A percentile compares a stretch with the other conserved stretches of the same genome.
phyloP scores from a whole-genome alignment of 176 grass and related monocot species.

The Neostapfia colusana region DNA sequence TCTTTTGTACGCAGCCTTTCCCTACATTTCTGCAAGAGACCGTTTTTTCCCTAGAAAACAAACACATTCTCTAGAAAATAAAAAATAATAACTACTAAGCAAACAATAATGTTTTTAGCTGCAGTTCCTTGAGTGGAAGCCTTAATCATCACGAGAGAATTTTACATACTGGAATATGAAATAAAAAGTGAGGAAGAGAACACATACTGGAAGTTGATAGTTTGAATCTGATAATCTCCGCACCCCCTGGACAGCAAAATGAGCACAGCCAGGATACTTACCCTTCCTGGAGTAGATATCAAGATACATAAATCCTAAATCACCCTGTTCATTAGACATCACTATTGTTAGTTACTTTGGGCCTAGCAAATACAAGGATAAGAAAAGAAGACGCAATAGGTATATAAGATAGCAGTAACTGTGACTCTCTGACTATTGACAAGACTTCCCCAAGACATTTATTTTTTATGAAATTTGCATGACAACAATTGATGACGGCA shows the following conservation, averaged over 20 bases:
- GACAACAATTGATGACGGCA: background rate
- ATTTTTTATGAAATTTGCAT: slow-evolving; percentile 20
- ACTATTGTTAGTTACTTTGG: slow-evolving; percentile 18
- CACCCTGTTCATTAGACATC: slow-evolving; percentile 58
- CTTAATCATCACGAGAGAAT: slow-evolving; percentile 14
- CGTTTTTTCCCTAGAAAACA: background rate
- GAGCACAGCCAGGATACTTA: slow-evolving; percentile 89
- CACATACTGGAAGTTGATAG: slow-evolving; percentile 89
- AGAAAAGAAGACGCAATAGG: background rate
- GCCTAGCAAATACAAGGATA: slow-evolving; percentile 1
- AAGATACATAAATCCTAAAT: slow-evolving; percentile 95
- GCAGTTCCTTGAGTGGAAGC: slow-evolving; percentile 27
- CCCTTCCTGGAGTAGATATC: slow-evolving; percentile 92
- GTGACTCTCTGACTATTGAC: slow-evolving; percentile 20
- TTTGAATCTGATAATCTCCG: slow-evolving; percentile 54
- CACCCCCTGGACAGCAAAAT: slow-evolving; percentile 94
- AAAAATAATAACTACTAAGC: slow-evolving; percentile 2
- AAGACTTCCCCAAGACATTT: background rate
- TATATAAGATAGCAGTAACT: slow-evolving; percentile 17
- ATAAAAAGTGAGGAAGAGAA: slow-evolving; percentile 25
- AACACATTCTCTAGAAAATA: background rate
- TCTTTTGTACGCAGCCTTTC: no score
- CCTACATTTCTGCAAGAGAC: no score
- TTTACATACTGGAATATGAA: slow-evolving; percentile 23
- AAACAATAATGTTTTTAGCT: slow-evolving; percentile 19